Conservation (phyloP, 257 asterid genomes). For the Fraxinus quadrangulata region DNA sequence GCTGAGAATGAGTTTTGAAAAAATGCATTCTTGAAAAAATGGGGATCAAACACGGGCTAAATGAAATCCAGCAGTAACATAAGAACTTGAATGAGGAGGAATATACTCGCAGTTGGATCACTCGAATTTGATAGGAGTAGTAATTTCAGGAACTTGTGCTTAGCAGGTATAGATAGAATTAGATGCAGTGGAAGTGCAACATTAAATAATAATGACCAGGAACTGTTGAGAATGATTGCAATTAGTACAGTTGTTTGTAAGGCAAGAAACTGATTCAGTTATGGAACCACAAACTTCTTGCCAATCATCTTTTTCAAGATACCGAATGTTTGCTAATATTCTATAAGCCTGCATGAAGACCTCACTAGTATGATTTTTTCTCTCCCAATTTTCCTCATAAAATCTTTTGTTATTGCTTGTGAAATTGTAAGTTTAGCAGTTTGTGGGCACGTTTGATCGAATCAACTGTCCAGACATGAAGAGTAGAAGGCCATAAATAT, state of each 20-base stretch:
- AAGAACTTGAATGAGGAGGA: neutral
- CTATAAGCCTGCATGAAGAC: neutral
- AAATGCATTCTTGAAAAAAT: too few relatives aligned
- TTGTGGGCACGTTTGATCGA: slow-evolving; percentile 16
- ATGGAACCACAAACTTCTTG: neutral
- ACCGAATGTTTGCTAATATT: neutral
- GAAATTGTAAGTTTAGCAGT: neutral
- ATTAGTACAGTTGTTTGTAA: neutral
- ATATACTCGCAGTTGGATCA: neutral
- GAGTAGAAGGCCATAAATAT: neutral
- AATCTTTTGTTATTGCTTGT: neutral
- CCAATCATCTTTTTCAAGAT: neutral
- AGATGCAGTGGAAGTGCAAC: neutral
- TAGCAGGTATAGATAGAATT: neutral
- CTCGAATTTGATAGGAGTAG: neutral
- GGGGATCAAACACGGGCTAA: too few relatives aligned
- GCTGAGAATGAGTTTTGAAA: too few relatives aligned
- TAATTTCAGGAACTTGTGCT: neutral
- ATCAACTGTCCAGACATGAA: slow-evolving; percentile 2
- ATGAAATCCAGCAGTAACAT: neutral
- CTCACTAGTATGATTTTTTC: slow-evolving; percentile 7
- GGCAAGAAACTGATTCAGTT: neutral
- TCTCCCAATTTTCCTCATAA: neutral
- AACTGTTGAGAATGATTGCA: neutral
- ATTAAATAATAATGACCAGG: neutral